A percentile compares a stretch with the other conserved stretches of the same genome.
Evolutionary conservation across 2,329 filamentous ascomycete species (phyloP).

Genomic region (Aspergillus sp.): DNA sequence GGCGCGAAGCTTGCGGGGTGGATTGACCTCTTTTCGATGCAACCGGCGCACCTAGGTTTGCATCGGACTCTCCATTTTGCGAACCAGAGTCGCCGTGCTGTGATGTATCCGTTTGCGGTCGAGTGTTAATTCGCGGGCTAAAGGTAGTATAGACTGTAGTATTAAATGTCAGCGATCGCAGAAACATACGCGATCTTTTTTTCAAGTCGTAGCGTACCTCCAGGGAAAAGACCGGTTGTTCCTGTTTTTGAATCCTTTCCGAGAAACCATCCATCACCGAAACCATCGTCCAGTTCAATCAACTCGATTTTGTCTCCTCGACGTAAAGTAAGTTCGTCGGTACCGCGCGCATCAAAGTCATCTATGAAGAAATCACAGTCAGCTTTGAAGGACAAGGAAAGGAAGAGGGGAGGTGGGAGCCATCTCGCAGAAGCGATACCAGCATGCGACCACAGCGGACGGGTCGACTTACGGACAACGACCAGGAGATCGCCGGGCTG

Average conservation of each 20-base stretch:
- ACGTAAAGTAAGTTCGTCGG: conserved; percentile 81
- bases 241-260: conserved; percentile 41
- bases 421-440: conserved; percentile 3
- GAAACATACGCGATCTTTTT: neutral
- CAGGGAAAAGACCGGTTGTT: conserved; percentile 43
- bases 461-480: conserved; percentile 38
- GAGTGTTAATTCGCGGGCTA: conserved; percentile 19
- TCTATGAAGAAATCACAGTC: conserved; percentile 49
- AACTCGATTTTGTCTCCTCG: conserved; percentile 64
- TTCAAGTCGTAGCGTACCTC: conserved; percentile 34
- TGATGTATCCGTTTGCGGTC: conserved; percentile 10
- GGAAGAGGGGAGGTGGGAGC: conserved; percentile 4
- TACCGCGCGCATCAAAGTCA: conserved; percentile 84
- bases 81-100: conserved; percentile 9
- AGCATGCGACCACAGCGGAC: conserved; percentile 6
- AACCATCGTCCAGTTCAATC: conserved; percentile 60
- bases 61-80: conserved; percentile 9
- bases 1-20: conserved; percentile 37
- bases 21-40: conserved; percentile 27
- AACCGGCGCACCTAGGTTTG: conserved; percentile 12
- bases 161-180: neutral
- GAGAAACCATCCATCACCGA: conserved; percentile 61
- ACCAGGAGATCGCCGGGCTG: conserved; percentile 38
- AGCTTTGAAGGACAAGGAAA: conserved; percentile 2
- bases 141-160: conserved; percentile 21